phyloP scores from a whole-genome alignment of 2,329 filamentous ascomycete genomes.

The Chrysosphaeria jannelii region DNA sequence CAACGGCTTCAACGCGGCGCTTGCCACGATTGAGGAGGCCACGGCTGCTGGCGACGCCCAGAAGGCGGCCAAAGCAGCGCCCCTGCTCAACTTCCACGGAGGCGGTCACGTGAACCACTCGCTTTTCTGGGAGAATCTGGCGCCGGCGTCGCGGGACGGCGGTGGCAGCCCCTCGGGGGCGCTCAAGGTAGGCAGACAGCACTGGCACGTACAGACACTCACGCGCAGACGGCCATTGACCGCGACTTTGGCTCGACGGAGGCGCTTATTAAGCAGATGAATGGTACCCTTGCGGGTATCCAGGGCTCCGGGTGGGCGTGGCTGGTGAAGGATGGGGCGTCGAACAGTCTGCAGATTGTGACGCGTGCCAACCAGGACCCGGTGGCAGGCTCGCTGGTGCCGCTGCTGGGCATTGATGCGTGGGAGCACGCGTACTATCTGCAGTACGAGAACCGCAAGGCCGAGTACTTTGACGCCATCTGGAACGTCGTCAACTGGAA shows the following conservation, averaged over 20 bases:
- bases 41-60: conserved; percentile 27
- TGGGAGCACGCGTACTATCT: conserved; percentile 95
- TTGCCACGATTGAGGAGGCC: conserved; percentile 29
- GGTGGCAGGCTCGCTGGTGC: conserved; percentile 53
- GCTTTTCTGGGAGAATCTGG: conserved; percentile 72
- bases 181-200: conserved; percentile 19
- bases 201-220: not conserved
- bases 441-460: conserved; percentile 92
- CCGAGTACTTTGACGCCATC: conserved; percentile 75
- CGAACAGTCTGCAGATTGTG: conserved; percentile 28
- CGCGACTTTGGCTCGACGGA: conserved; percentile 36
- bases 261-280: conserved; percentile 34
- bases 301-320: conserved; percentile 81
- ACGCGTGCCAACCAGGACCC: conserved; percentile 73
- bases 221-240: conserved; percentile 21
- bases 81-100: conserved; percentile 53
- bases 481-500: conserved; percentile 97
- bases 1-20: conserved; percentile 39
- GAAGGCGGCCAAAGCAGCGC: conserved; percentile 18
- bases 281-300: conserved; percentile 36
- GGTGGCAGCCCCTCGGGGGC: conserved; percentile 29
- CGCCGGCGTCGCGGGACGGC: conserved; percentile 29
- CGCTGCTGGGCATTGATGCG: conserved; percentile 68
- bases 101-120: conserved; percentile 85
- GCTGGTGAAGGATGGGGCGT: conserved; percentile 43